Evolutionary conservation across 1,284 basidiomycete species (phyloP), one percentile per base, ranked within the genome.

Genomic region (Lentinus polychrous): DNA sequence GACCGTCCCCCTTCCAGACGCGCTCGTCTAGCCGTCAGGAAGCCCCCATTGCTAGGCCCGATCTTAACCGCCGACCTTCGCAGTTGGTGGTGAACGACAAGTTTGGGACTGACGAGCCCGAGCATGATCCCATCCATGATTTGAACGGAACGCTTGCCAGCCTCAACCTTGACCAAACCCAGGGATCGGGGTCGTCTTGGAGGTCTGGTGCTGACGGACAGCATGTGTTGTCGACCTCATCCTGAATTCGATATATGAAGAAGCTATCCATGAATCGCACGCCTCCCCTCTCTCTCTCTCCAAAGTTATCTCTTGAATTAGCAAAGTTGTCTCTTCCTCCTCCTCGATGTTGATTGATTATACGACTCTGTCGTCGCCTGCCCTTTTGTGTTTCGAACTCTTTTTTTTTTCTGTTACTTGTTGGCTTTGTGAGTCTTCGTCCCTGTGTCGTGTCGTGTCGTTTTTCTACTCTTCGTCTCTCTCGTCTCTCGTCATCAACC

Each of bases 131-230:
- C 23, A 73, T 89, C 55, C 76, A 78, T 34, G 85, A 88, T 63
- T 64, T 89, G 42, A 88, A 86, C 56, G 81, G 83, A 17, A 86
- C 81, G n/a, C 70, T 89, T 27, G 81, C 84, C 22, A 85, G 80
- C 57, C 75, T 89, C 20, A 74, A 86, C 54, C 65, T 88, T 49
- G 82, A 82, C 20, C 17, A 23, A 6, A 48, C 51, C 49, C 46
- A 35, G 51, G 42, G 15, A 53, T 55, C 52, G 54, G 52, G 17
- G 56, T 49, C 46, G 48, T 44, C 45, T 33, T 53, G 17, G 56
- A 50, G 46, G 48, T 44, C 45, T 33, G 35, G 33, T 31, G 46
- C 40, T 22, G 49, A 40, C 44, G 37, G 17, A 27, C 15, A 6
- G 4, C 22, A 15, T 17, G 43, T 46, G n/a, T n/a, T n/a, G n/a